Percentiles rank a stretch among this genome's conserved stretches.
Conservation (phyloP, 1,139 yeast species). For the Hemisphaericaspora xylanilytica region DNA sequence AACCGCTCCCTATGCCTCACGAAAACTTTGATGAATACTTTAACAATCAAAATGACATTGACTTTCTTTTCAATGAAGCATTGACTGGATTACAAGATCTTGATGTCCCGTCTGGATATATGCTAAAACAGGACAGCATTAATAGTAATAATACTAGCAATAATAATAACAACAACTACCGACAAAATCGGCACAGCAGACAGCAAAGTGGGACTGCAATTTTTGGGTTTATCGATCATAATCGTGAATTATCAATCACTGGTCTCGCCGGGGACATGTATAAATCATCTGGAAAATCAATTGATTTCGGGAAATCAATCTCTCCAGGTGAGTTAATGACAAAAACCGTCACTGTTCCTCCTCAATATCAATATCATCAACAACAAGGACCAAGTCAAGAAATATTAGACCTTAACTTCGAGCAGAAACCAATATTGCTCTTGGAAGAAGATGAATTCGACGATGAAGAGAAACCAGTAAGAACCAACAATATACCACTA, state of each 20-base stretch:
- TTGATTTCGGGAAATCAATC: constrained; percentile 28
- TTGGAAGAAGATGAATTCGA: constrained; percentile 32
- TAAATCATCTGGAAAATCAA: constrained; percentile 16
- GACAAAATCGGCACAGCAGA: constrained; percentile 29
- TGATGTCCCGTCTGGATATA: constrained; percentile 50
- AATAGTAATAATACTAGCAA: constrained; percentile 7
- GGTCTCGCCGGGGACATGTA: constrained; percentile 30
- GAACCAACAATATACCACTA: constrained; percentile 7
- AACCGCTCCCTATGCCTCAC: constrained; percentile 36
- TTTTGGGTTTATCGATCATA: constrained; percentile 58
- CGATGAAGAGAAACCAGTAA: constrained; percentile 13
- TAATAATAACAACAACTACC: constrained; percentile 7
- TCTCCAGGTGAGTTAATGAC: constrained; percentile 38
- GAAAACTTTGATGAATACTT: constrained; percentile 44
- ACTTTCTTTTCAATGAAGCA: constrained; percentile 43
- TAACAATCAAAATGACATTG: constrained; percentile 34
- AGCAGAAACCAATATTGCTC: constrained; percentile 14
- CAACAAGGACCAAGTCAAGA: constrained; percentile 11
- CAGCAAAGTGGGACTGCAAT: constrained; percentile 61
- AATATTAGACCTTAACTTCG: constrained; percentile 13
- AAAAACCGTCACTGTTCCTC: constrained; percentile 1
- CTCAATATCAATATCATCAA: neutral
- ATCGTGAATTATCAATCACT: constrained; percentile 48
- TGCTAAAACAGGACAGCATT: constrained; percentile 10
- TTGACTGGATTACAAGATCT: constrained; percentile 48